Evolutionary conservation across 495 filamentous ascomycete species (phyloP), one percentile per base, ranked within the genome.

Genomic region (Amorphotheca resinae): DNA sequence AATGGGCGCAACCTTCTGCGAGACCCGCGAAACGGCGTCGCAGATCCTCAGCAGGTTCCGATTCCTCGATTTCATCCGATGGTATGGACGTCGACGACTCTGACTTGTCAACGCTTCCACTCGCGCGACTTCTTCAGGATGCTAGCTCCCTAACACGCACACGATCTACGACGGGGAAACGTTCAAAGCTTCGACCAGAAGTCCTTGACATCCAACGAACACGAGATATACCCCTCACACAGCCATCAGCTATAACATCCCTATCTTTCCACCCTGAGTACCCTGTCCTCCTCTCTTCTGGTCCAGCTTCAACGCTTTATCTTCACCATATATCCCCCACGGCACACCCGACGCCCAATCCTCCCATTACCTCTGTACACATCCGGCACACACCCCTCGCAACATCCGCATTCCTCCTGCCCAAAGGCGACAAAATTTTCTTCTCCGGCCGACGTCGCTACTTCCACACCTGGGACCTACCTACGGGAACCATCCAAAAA

Each of bases 391-490:
- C 87, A 0, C 82, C 87, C 9, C 69, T 96, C 38, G 73, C 79
- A 42, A 85, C 82, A 4, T 82, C 88, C 1, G 70, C 76, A 14
- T 95, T 96, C 62, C 70, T 80, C 30, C 65, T 64, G 2, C 68
- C 73, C 30, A 52, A 61, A 9, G 73, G 76, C 17, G 67, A 73
- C 45, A 76, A 76, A 39, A 79, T 96, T 49, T 82, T 94, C 58
- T 79, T 94, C 40, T 79, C 87, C 18, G 86, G 86, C 37, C 77
- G 87, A 3, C 74, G 93, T 16, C 77, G 81, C 48, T 96, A 91
- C 61, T 94, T 95, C 64, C 91, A 96, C 64, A 78, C 76, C 52
- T 98, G 91, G 91, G 79, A 95, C 56, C 69, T 98, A 2, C 60
- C 77, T 31, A 76, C 82, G 5, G 93, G 91, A 17, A 66, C 66